These are phyloP conservation scores for Solanum habrochaites DNA, from an alignment of 257 asterid genomes.

Conservation along the genomic window DNA sequence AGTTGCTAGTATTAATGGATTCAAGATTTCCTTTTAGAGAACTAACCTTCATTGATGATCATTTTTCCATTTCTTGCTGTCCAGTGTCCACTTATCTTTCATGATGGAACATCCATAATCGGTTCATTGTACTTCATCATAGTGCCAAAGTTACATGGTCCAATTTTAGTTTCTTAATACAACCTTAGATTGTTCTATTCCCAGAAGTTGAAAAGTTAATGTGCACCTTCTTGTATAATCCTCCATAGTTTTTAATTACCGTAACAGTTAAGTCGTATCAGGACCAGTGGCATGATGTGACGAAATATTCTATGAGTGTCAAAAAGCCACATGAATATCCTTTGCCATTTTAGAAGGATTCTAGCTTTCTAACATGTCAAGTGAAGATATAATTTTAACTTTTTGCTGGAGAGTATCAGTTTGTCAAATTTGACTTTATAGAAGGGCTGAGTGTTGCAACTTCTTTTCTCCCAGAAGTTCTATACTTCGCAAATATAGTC, in stretches of 20 bases:
- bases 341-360: not conserved
- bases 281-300: not conserved
- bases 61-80: not conserved
- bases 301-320: not conserved
- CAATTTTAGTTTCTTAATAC: not conserved
- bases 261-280: not conserved
- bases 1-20: not conserved
- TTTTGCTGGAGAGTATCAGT: not conserved
- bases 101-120: not conserved
- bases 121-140: not conserved
- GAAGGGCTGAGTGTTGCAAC: not conserved
- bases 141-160: not conserved
- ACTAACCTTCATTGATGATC: not conserved
- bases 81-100: not conserved
- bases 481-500: not conserved
- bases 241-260: not conserved
- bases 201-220: not conserved
- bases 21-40: not conserved
- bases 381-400: not conserved
- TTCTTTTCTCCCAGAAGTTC: not conserved
- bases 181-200: not conserved
- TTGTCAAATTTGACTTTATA: not conserved
- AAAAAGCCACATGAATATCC: not conserved
- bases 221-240: not conserved
- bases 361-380: not conserved